Percentiles rank a stretch among this genome's conserved stretches.
phyloP scores from a whole-genome alignment of 148 eudicot genomes.

The Rhododendron vialii region DNA sequence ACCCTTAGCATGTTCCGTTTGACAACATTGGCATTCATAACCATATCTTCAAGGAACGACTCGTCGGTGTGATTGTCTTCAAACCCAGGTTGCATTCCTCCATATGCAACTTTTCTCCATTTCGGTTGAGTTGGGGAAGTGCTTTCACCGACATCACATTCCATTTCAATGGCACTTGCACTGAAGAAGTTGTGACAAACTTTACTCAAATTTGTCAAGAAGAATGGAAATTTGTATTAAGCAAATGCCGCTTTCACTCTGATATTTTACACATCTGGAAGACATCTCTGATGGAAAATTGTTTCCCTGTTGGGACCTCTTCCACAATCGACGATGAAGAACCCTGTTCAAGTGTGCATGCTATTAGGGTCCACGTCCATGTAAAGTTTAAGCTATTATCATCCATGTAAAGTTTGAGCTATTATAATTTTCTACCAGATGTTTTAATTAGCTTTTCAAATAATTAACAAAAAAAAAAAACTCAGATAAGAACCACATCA shows the following conservation, averaged over 20 bases:
- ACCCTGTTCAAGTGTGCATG: background rate
- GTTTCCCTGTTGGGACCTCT: background rate
- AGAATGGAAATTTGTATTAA: background rate
- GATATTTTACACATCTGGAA: background rate
- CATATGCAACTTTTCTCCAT: slow-evolving; percentile 98
- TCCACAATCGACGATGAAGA: background rate
- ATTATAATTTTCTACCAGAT: background rate
- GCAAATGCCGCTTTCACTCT: background rate
- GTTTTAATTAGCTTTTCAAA: background rate
- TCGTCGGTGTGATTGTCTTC: slow-evolving; percentile 89
- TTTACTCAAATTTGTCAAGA: background rate
- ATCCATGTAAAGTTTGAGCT: no score
- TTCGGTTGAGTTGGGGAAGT: slow-evolving; percentile 24
- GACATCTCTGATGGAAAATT: background rate
- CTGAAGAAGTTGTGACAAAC: background rate
- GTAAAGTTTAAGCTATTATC: background rate
- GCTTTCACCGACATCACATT: slow-evolving; percentile 11
- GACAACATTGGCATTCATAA: slow-evolving; percentile 88
- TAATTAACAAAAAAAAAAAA: background rate
- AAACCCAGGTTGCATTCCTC: slow-evolving; percentile 95
- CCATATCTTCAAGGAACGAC: slow-evolving; percentile 91
- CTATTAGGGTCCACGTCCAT: background rate
- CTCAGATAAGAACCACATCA: background rate
- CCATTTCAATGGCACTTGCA: slow-evolving; percentile 20
- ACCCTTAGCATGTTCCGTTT: slow-evolving; percentile 70